A percentile compares a stretch with the other conserved stretches of the same genome.
Conservation (phyloP, 2,329 filamentous ascomycete genomes). For the Colletotrichum theobromicola region DNA sequence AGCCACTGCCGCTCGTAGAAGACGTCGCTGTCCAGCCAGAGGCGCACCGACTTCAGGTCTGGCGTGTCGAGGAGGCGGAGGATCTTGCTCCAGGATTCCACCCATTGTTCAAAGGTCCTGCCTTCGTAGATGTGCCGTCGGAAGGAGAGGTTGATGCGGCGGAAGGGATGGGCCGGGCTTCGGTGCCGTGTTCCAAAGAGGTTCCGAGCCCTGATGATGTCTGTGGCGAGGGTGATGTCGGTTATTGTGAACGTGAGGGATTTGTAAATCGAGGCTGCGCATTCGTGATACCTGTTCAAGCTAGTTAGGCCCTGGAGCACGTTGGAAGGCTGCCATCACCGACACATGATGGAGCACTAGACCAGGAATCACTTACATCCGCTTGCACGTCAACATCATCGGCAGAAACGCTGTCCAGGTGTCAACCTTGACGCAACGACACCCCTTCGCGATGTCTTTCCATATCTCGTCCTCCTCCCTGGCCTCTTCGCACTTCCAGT, state of each 20-base stretch:
- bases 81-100: conserved; percentile 1
- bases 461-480: background rate
- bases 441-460: background rate
- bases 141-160: conserved; percentile 10
- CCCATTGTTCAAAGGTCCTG: conserved; percentile 4
- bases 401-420: conserved; percentile 3
- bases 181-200: background rate
- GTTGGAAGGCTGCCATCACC: no score
- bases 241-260: conserved; percentile 7
- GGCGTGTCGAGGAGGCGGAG: conserved; percentile 1
- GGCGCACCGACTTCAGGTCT: background rate
- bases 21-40: conserved; percentile 14
- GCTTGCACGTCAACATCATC: conserved; percentile 10
- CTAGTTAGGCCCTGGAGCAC: background rate
- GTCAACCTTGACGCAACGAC: background rate
- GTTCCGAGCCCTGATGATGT: background rate
- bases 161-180: background rate
- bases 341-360: no score
- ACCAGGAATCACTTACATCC: background rate
- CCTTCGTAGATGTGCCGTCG: background rate
- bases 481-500: conserved; percentile 15
- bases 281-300: background rate
- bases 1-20: conserved; percentile 17
- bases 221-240: conserved; percentile 1
- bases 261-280: background rate